Evolutionary conservation across 2,329 filamentous ascomycete species (phyloP).

Genomic region (Mycosphaerella sp.): DNA sequence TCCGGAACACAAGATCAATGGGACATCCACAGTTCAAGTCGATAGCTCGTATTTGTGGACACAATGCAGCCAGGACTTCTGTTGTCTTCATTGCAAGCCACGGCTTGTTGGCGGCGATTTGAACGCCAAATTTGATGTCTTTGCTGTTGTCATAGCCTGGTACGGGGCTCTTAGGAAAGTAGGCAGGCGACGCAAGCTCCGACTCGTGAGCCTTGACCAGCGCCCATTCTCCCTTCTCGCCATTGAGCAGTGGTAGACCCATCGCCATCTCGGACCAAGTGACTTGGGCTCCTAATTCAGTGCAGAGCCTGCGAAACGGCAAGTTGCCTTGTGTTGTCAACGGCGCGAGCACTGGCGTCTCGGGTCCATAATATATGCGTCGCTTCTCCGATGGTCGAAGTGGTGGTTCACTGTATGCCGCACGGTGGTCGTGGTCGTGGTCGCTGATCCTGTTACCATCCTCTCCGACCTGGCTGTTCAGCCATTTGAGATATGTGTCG

Average conservation of each 20-base stretch:
- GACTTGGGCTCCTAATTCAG: conserved; percentile 80
- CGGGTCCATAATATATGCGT: conserved; percentile 83
- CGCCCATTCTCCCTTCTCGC: conserved; percentile 88
- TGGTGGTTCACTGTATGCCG: conserved; percentile 77
- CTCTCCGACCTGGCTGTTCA: conserved; percentile 56
- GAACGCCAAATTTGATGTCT: conserved; percentile 83
- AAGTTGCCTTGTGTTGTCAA: conserved; percentile 95
- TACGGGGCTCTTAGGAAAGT: conserved; percentile 50
- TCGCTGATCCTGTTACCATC: conserved; percentile 19
- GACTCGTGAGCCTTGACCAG: conserved; percentile 86
- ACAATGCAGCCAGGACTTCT: conserved; percentile 67
- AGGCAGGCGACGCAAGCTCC: conserved; percentile 66
- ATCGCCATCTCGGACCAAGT: conserved; percentile 99
- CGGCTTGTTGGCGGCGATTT: conserved; percentile 87
- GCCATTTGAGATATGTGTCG: conserved; percentile 70
- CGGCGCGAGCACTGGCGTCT: conserved; percentile 89
- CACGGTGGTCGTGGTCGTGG: conserved; percentile 62
- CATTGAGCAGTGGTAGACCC: conserved; percentile 81
- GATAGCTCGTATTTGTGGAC: conserved; percentile 80
- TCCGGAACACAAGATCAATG: conserved; percentile 86
- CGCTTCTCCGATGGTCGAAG: conserved; percentile 90
- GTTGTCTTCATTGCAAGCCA: conserved; percentile 86
- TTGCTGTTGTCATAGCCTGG: conserved; percentile 73
- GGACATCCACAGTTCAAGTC: conserved; percentile 97
- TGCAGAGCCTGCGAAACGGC: conserved; percentile 85